Percentiles rank a stretch among this genome's conserved stretches.
Conservation (phyloP, 2,329 filamentous ascomycete species). For the Cercospora beticola region DNA sequence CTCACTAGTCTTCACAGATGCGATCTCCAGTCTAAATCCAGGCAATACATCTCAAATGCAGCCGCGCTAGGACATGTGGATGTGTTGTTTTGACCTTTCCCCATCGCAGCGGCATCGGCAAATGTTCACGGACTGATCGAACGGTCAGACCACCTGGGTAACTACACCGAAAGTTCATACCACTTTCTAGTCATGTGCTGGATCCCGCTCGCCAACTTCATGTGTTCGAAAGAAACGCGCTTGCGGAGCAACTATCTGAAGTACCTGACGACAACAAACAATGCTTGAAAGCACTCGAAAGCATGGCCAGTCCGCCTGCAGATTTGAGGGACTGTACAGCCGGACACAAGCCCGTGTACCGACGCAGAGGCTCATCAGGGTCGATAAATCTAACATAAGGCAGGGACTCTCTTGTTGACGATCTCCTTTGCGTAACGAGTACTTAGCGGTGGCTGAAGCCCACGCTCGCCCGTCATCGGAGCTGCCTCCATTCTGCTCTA, state of each 20-base stretch:
- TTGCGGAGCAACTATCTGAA: not conserved
- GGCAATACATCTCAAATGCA: slow-evolving; percentile 3
- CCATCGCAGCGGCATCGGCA: not conserved
- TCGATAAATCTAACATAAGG: not conserved
- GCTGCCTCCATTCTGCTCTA: not conserved
- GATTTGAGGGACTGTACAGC: not conserved
- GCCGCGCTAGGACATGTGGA: not conserved
- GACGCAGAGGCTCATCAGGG: not conserved
- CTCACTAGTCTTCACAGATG: not conserved
- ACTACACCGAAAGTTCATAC: not conserved
- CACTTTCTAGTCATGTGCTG: not conserved
- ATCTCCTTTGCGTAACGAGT: not conserved
- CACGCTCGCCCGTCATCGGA: not conserved
- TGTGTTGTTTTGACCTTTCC: not conserved
- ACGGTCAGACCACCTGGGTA: not conserved
- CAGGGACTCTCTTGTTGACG: not conserved
- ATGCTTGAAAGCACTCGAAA: not conserved
- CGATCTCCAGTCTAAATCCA: not conserved
- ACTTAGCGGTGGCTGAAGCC: slow-evolving; percentile 3
- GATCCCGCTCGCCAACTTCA: not conserved
- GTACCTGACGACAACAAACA: not conserved
- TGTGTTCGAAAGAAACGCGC: not conserved
- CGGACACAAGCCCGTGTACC: slow-evolving; percentile 1
- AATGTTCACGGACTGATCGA: not conserved
- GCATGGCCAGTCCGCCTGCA: not conserved